Conservation (phyloP, 345 rosid species). For the Hypericum perforatum region DNA sequence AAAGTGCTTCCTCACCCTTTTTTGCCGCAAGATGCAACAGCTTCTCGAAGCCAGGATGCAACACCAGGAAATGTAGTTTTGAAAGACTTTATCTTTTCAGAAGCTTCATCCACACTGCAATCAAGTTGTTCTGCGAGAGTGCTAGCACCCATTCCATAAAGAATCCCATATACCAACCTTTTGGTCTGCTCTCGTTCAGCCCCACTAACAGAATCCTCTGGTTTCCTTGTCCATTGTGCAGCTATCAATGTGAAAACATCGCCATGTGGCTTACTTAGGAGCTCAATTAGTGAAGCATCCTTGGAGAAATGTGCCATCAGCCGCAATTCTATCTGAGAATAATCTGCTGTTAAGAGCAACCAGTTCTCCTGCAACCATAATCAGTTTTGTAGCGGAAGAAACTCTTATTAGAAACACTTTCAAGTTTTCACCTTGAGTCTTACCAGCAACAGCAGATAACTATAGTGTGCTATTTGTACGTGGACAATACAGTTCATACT, state of each 20-base stretch:
- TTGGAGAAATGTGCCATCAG: constrained; percentile 91
- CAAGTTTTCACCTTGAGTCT: no score
- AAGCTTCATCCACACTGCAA: constrained; percentile 77
- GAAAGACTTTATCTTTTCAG: constrained; percentile 69
- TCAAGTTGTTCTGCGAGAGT: constrained; percentile 77
- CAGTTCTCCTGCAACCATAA: constrained; percentile 70
- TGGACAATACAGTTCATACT: no score
- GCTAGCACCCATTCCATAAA: constrained; percentile 97
- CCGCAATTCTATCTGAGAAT: constrained; percentile 94
- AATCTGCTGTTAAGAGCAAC: constrained; percentile 83
- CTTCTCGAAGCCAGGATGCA: constrained; percentile 70
- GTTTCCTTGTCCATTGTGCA: constrained; percentile 75
- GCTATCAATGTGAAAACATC: constrained; percentile 92
- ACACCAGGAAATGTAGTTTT: constrained; percentile 79
- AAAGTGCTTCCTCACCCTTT: constrained; percentile 44
- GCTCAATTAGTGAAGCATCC: constrained; percentile 64
- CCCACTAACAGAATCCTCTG: constrained; percentile 47
- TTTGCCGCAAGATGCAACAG: constrained; percentile 53
- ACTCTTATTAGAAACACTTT: no score
- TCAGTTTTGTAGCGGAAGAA: background rate
- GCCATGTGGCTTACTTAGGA: constrained; percentile 64
- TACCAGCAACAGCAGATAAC: no score
- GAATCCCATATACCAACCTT: constrained; percentile 89
- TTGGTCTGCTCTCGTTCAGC: constrained; percentile 82
- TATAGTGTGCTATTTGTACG: no score